These are phyloP conservation scores for Phytophthora pseudosyringae DNA, from an alignment of 352 stramenopile genomes.

Conservation along the genomic window DNA sequence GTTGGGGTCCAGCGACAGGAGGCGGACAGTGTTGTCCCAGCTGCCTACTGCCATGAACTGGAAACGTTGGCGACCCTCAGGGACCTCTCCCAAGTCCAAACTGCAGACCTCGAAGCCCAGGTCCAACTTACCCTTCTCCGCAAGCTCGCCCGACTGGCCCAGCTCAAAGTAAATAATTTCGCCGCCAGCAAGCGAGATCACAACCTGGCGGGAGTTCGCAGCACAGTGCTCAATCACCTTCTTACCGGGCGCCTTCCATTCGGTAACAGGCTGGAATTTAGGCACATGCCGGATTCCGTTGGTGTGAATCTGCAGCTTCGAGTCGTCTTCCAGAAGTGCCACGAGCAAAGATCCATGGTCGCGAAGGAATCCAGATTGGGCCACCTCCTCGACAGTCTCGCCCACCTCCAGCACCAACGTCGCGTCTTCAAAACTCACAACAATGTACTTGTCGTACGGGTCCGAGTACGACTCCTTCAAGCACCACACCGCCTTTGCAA, in stretches of 20 bases:
- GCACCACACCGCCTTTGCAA: constrained; percentile 96
- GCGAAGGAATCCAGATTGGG: constrained; percentile 94
- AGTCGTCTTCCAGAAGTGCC: constrained; percentile 94
- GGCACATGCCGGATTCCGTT: constrained; percentile 96
- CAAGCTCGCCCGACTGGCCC: constrained; percentile 91
- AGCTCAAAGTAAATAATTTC: constrained; percentile 99
- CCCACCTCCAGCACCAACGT: constrained; percentile 98
- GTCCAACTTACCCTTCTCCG: constrained; percentile 94
- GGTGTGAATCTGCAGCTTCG: constrained; percentile 96
- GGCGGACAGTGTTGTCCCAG: constrained; percentile 91
- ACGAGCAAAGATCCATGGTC: constrained; percentile 96
- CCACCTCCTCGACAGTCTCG: constrained; percentile 98
- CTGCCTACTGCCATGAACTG: constrained; percentile 97
- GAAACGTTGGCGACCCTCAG: constrained; percentile 92
- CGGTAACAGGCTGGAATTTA: constrained; percentile 92
- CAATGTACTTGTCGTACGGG: constrained; percentile 94
- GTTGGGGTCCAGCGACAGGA: constrained; percentile 96
- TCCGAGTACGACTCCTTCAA: constrained; percentile 89
- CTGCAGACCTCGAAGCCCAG: constrained; percentile 97
- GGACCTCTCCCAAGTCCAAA: constrained; percentile 97
- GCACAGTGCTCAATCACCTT: constrained; percentile 97
- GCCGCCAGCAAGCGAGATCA: constrained; percentile 96
- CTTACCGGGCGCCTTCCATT: constrained; percentile 98
- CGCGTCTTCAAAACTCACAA: constrained; percentile 99
- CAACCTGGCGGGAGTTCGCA: constrained; percentile 97